A percentile compares a stretch with the other conserved stretches of the same genome.
Conservation (phyloP, 2,329 filamentous ascomycete genomes). For the Pyrenophora teres region DNA sequence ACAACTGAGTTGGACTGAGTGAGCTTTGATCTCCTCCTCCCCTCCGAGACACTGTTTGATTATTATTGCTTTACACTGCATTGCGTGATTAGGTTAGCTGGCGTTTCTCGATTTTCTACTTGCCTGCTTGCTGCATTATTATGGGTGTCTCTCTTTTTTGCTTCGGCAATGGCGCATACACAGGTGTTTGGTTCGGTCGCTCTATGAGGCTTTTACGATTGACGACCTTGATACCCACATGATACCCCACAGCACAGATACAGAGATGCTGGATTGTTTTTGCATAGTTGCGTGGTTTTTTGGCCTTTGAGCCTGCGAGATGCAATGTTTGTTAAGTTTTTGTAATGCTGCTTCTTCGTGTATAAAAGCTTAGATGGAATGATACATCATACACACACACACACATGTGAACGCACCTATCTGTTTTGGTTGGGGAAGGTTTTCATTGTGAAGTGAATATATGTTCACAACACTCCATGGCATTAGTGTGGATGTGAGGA, state of each 20-base stretch:
- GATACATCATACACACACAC: too few relatives aligned
- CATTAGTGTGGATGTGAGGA: too few relatives aligned
- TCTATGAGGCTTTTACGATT: conserved; percentile 14
- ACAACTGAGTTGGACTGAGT: conserved; percentile 34
- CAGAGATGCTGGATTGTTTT: conserved; percentile 13
- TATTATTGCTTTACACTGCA: conserved; percentile 6
- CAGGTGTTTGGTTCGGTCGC: conserved; percentile 14
- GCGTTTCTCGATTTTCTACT: neutral
- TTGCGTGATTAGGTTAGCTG: neutral
- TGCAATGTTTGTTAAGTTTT: too few relatives aligned
- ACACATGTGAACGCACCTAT: too few relatives aligned
- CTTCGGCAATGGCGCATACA: conserved; percentile 12
- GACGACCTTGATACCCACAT: conserved; percentile 21
- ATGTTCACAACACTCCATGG: too few relatives aligned
- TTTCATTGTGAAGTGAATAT: too few relatives aligned
- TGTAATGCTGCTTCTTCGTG: too few relatives aligned
- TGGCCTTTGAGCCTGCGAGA: neutral
- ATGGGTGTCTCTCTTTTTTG: neutral
- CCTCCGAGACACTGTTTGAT: neutral
- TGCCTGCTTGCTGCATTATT: neutral
- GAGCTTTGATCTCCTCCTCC: neutral
- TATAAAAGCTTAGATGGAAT: too few relatives aligned
- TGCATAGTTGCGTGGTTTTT: neutral
- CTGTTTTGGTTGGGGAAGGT: too few relatives aligned
- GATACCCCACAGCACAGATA: conserved; percentile 12